phyloP scores from a whole-genome alignment of 768 basidiomycete species.

The Leccinellum rugosiceps region DNA sequence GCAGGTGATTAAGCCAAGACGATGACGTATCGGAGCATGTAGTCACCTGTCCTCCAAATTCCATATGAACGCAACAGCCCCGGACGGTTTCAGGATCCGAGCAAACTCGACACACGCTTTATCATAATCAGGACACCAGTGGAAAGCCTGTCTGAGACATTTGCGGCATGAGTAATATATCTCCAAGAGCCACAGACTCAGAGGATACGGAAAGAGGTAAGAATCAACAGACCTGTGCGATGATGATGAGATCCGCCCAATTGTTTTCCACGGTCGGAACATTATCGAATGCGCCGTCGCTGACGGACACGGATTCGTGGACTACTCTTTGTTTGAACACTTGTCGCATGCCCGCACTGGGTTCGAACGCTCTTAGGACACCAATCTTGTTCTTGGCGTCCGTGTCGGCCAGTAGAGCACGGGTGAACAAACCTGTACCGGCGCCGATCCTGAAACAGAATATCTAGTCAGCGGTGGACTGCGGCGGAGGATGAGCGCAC shows the following conservation, averaged over 20 bases:
- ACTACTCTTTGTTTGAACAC: constrained; percentile 56
- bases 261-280: constrained; percentile 53
- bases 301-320: constrained; percentile 50
- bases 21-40: not conserved
- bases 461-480: not conserved
- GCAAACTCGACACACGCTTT: constrained; percentile 72
- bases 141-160: constrained; percentile 63
- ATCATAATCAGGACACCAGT: constrained; percentile 86
- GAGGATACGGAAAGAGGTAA: not conserved
- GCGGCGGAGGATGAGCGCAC: constrained; percentile 18
- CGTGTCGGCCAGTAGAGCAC: constrained; percentile 67
- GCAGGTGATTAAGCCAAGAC: not conserved
- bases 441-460: constrained; percentile 60
- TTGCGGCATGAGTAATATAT: constrained; percentile 5
- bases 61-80: constrained; percentile 77
- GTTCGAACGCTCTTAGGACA: constrained; percentile 71
- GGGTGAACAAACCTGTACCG: constrained; percentile 88
- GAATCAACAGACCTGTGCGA: constrained; percentile 61
- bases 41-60: constrained; percentile 80
- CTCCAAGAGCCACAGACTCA: not conserved
- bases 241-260: constrained; percentile 76
- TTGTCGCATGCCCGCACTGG: constrained; percentile 82
- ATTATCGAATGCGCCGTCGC: constrained; percentile 69
- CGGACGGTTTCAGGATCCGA: constrained; percentile 75
- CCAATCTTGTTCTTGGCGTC: constrained; percentile 50